These are phyloP conservation scores for Hebeloma cylindrosporum DNA, from an alignment of 768 basidiomycete genomes.

Conservation along the genomic window DNA sequence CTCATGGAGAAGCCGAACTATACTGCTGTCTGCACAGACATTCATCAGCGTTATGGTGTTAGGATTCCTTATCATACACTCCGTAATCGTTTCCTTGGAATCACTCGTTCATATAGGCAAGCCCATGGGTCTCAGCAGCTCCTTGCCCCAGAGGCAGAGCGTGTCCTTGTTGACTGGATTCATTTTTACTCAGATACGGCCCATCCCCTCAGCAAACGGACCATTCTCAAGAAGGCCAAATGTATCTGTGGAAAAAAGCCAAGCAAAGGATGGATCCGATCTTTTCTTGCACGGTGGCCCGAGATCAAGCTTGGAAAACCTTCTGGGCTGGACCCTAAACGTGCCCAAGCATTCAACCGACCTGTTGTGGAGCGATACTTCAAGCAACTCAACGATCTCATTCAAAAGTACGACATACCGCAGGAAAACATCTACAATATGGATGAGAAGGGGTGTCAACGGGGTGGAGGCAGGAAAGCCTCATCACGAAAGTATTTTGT, in stretches of 20 bases:
- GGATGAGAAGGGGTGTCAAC: conserved; percentile 32
- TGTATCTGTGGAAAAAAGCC: not conserved
- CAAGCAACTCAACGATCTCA: conserved; percentile 17
- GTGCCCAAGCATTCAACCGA: conserved; percentile 33
- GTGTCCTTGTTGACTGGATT: conserved; percentile 11
- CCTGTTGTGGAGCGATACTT: conserved; percentile 28
- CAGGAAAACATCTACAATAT: conserved; percentile 32
- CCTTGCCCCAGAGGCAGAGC: not conserved
- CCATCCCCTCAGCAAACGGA: not conserved
- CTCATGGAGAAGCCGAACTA: conserved; percentile 4
- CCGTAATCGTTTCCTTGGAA: conserved; percentile 1
- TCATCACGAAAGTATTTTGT: conserved; percentile 19
- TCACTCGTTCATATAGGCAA: not conserved
- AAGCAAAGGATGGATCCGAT: conserved; percentile 12
- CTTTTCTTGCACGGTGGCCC: conserved; percentile 23
- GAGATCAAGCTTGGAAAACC: conserved; percentile 24
- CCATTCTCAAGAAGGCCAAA: not conserved
- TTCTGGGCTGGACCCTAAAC: conserved; percentile 33
- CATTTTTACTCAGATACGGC: not conserved
- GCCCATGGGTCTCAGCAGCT: conserved; percentile 2
- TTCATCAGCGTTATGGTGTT: not conserved
- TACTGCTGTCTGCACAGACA: not conserved
- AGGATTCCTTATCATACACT: not conserved
- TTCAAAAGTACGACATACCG: conserved; percentile 24
- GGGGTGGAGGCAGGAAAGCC: conserved; percentile 21